Conservation (phyloP, 2,329 filamentous ascomycete species). For the Fusarium verticillioides region DNA sequence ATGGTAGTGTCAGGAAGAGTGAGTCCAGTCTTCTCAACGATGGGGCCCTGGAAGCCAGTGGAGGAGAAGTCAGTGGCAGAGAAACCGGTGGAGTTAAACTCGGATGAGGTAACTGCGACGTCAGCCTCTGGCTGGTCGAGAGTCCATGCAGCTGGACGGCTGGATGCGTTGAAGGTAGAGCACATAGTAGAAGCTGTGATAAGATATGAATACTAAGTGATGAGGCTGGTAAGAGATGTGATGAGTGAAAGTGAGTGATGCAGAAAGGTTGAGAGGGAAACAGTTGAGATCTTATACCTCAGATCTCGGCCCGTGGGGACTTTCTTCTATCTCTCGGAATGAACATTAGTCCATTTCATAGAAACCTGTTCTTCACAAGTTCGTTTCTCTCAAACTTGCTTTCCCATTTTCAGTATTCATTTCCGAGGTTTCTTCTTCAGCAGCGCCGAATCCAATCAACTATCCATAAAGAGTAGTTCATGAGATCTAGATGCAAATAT, state of each 20-base stretch:
- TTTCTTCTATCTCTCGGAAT: neutral
- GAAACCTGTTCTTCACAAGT: neutral
- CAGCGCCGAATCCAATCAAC: neutral
- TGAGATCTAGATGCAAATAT: too few species aligned
- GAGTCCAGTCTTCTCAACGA: neutral
- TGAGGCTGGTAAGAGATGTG: fast-evolving
- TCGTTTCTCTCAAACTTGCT: too few species aligned
- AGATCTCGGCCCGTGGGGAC: fast-evolving
- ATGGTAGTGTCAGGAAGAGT: neutral
- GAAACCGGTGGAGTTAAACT: neutral
- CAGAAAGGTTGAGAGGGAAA: neutral
- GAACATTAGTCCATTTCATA: neutral
- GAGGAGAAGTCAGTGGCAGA: neutral
- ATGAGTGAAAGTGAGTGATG: neutral
- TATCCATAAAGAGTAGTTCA: neutral
- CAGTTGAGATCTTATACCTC: neutral
- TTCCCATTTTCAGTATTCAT: neutral
- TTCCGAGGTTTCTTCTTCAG: neutral
- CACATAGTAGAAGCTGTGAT: neutral
- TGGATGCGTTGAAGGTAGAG: neutral
- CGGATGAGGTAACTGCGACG: neutral
- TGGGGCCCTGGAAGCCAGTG: neutral
- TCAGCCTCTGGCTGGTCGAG: constrained; percentile 5
- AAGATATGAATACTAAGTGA: neutral
- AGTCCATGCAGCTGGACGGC: constrained; percentile 16